These are phyloP conservation scores for Mucor saturninus DNA, from an alignment of 371 early-diverging fungal species.

Conservation along the genomic window DNA sequence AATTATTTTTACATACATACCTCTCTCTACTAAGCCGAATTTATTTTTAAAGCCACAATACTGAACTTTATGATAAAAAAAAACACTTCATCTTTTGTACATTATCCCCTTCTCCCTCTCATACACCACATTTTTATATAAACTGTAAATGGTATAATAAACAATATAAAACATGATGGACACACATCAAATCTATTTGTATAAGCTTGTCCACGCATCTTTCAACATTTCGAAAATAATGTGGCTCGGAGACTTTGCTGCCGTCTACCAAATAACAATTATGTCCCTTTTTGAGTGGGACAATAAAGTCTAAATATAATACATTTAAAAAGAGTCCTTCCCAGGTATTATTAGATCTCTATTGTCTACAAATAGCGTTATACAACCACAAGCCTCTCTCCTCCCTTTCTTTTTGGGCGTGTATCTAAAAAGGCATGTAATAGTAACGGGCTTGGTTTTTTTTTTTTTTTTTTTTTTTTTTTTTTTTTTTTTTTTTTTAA, in stretches of 20 bases:
- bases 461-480: not conserved
- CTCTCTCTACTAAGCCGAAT: constrained; percentile 8
- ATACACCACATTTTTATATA: not conserved
- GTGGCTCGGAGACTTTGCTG: constrained; percentile 1
- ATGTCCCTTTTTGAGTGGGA: not conserved
- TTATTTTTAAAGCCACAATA: constrained; percentile 8
- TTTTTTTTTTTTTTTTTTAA: not conserved
- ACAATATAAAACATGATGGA: not conserved
- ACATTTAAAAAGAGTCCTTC: no score
- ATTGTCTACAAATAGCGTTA: no score
- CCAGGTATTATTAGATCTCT: no score
- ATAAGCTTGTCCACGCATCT: not conserved
- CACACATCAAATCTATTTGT: not conserved
- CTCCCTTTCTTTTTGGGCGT: no score
- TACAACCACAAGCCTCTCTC: no score
- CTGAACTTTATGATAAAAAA: not conserved
- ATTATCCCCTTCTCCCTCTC: not conserved
- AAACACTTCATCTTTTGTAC: not conserved
- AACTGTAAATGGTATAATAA: constrained; percentile 6
- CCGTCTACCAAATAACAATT: not conserved
- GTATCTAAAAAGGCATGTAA: no score
- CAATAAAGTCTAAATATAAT: no score
- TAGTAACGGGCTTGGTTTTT: not conserved
- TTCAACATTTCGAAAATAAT: not conserved
- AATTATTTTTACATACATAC: not conserved